phyloP scores from a whole-genome alignment of 495 filamentous ascomycete species.

The Ramalina peruviana region DNA sequence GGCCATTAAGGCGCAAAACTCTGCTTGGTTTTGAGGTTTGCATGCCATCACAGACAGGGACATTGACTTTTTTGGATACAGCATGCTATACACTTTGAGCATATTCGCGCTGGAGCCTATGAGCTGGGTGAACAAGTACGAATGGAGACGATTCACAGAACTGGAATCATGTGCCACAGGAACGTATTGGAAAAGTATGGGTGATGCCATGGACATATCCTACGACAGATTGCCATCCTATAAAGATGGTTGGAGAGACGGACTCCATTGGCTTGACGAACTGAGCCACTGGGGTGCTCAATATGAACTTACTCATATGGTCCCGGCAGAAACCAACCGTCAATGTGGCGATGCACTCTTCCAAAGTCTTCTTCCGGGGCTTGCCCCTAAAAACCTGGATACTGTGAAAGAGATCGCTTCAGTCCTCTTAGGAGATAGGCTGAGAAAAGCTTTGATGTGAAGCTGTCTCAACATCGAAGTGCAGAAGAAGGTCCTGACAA shows the following conservation, averaged over 20 bases:
- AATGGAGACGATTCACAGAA: conserved; percentile 47
- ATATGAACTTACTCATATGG: conserved; percentile 44
- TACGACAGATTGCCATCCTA: background rate
- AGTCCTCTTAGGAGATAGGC: conserved; percentile 44
- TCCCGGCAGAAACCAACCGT: conserved; percentile 38
- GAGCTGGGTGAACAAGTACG: conserved; percentile 39
- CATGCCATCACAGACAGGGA: too few species aligned
- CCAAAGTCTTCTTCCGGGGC: conserved; percentile 17
- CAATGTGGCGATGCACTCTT: conserved; percentile 38
- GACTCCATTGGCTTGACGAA: conserved; percentile 48
- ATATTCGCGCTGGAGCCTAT: conserved; percentile 46
- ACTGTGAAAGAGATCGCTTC: conserved; percentile 35
- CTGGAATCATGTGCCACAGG: conserved; percentile 49
- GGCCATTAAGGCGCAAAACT: too few species aligned
- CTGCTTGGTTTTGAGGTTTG: too few species aligned
- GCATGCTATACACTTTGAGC: conserved; percentile 48
- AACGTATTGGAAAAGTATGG: conserved; percentile 48
- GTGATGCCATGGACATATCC: conserved; percentile 44
- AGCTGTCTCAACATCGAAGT: conserved; percentile 5
- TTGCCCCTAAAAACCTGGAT: conserved; percentile 14
- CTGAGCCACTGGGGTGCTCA: conserved; percentile 38
- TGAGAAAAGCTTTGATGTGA: conserved; percentile 49
- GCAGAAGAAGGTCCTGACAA: background rate
- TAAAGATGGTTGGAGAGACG: conserved; percentile 37
- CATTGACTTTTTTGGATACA: too few species aligned